These are phyloP conservation scores for Naegleria gruberi DNA, from an alignment of 208 protist genomes.

Conservation along the genomic window DNA sequence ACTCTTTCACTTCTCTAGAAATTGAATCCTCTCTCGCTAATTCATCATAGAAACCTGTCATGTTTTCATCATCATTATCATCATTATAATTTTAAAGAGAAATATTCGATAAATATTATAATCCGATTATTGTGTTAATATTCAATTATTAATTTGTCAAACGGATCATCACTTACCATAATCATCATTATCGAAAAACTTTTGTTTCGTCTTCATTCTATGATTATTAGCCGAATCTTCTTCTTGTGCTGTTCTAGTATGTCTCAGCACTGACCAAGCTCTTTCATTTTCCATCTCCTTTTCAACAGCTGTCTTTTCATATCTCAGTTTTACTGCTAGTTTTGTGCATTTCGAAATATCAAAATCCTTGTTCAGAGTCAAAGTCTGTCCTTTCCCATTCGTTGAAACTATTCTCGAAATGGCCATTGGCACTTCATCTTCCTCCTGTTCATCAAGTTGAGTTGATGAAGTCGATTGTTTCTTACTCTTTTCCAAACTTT, in stretches of 20 bases:
- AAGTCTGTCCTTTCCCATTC: neutral
- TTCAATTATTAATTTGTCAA: too few species aligned
- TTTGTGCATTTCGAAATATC: neutral
- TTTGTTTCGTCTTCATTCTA: neutral
- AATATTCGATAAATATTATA: too few species aligned
- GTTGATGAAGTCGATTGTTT: neutral
- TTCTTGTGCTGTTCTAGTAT: neutral
- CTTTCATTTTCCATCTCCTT: neutral
- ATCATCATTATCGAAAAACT: neutral
- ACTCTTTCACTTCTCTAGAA: neutral
- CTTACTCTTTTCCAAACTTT: neutral
- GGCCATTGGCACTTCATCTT: neutral
- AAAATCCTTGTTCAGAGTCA: neutral
- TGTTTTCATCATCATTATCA: too few species aligned
- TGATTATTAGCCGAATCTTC: neutral
- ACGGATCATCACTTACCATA: neutral
- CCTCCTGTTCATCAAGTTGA: neutral
- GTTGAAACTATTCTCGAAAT: neutral
- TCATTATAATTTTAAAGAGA: too few species aligned
- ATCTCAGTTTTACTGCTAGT: neutral
- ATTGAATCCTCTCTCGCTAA: neutral
- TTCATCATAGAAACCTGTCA: neutral
- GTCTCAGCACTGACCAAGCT: neutral
- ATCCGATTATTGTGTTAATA: too few species aligned
- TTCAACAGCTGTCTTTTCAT: neutral